Evolutionary conservation across 164 flowering plant genomes (phyloP).

Genomic region (Vitis cinerea): DNA sequence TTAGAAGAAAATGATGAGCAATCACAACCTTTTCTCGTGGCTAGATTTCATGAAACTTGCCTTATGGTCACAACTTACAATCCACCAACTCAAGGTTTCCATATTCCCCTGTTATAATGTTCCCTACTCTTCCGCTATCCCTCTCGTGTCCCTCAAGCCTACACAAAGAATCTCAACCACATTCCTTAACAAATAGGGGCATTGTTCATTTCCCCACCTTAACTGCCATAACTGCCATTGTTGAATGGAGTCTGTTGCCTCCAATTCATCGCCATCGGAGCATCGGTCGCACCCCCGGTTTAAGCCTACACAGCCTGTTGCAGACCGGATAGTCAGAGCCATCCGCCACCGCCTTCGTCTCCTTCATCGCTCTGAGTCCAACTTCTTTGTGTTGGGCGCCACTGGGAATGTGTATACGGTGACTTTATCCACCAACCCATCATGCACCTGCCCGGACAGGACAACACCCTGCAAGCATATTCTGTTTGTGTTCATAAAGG

Average conservation of each 20-base stretch:
- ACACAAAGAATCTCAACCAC: conserved; percentile 37
- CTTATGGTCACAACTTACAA: conserved; percentile 6
- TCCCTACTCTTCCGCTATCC: conserved; percentile 29
- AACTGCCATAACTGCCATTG: not conserved
- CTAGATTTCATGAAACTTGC: conserved; percentile 5
- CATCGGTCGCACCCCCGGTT: conserved; percentile 15
- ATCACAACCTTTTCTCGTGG: not conserved
- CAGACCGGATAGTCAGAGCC: conserved; percentile 69
- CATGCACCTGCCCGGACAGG: conserved; percentile 89
- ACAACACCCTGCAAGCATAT: conserved; percentile 87
- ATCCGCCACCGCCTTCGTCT: conserved; percentile 69
- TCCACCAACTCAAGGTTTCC: conserved; percentile 7
- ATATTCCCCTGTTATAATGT: not conserved
- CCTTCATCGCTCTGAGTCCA: conserved; percentile 64
- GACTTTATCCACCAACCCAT: conserved; percentile 45
- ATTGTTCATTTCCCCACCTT: not conserved
- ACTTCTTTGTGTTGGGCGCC: conserved; percentile 72
- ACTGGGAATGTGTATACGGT: conserved; percentile 88
- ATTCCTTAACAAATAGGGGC: not conserved
- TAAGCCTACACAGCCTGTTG: conserved; percentile 40
- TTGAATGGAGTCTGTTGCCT: conserved; percentile 40
- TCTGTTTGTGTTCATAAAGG: conserved; percentile 68
- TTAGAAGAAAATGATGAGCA: too few relatives aligned
- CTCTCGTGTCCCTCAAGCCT: conserved; percentile 38
- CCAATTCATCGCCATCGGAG: conserved; percentile 40